Base-by-base conservation (phyloP, 768 basidiomycete species). In the Boletus huronensis region DNA sequence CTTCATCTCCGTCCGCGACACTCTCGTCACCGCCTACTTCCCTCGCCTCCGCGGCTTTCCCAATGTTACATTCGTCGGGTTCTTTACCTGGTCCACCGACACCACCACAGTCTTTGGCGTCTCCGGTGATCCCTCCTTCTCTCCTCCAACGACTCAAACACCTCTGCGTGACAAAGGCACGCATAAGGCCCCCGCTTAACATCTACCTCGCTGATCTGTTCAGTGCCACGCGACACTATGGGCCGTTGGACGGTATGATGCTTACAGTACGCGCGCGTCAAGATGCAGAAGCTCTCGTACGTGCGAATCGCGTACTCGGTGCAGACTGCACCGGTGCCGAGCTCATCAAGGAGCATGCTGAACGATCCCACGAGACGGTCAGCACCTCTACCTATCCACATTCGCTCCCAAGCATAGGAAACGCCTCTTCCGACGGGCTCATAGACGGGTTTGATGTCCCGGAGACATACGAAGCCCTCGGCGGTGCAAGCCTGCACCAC, bases 191-290 rank as follows among this genome's bases (percentile, higher is more conserved):
- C 1, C 67, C 70, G 2, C 75, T 92, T 8, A 70, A 71, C 7
- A 70, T 84, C n/a, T 92, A 91, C 62, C 74, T 88, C 7, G 77
- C 83, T 10, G 88, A 91, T 64, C 73, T 91, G 11, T 86, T 92
- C 56, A 78, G 84, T 26, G 89, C 90, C 3, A 79, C 84, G 23
- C 81, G 90, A 7, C 87, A 91, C 61, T 82, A 85, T 63, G 79
- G 82, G 0, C 76, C 79, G 45, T 71, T 93, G 17, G 90, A 92
- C 55, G 85, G 79, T 16, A 83, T 79, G 58, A 72, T 90, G 51
- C 75, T 93, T 23, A 88, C 83, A 1, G 77, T 76, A 19, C 78
- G 77, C 34, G 79, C 85, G 0, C 77, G 79, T 57, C 74, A 75
- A 52, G 88, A 91, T 59, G 85, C 83, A 9, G 79, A 83, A 59